phyloP scores from a whole-genome alignment of 2,329 filamentous ascomycete genomes.

The Mycogone perniciosa region DNA sequence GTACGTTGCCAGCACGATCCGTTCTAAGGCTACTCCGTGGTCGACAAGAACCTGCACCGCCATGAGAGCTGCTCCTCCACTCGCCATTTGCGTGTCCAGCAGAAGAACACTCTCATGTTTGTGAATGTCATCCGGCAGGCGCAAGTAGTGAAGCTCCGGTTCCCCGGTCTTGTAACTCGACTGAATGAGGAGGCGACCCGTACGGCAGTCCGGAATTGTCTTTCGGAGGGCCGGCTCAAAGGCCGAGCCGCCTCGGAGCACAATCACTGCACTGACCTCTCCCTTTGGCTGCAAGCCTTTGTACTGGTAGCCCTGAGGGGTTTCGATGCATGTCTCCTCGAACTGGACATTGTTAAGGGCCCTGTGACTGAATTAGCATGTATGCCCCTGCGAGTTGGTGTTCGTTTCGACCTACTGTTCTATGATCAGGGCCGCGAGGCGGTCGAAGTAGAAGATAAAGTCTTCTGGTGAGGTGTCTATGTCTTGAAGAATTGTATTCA shows the following conservation, averaged over 20 bases:
- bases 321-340: conserved; percentile 55
- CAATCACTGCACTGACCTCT: conserved; percentile 76
- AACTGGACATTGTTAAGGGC: conserved; percentile 75
- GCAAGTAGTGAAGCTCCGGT: conserved; percentile 86
- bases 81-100: conserved; percentile 90
- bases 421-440: conserved; percentile 75
- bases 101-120: conserved; percentile 76
- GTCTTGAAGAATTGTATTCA: conserved; percentile 86
- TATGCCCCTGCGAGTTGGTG: background rate
- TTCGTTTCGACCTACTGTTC: conserved; percentile 52
- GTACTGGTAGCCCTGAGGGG: conserved; percentile 65
- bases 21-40: conserved; percentile 77
- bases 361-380: conserved; percentile 34
- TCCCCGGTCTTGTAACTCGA: conserved; percentile 80
- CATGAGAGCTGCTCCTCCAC: conserved; percentile 81
- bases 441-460: conserved; percentile 96
- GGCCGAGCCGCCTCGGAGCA: conserved; percentile 81
- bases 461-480: conserved; percentile 75
- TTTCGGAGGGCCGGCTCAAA: conserved; percentile 84
- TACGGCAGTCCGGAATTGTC: conserved; percentile 87
- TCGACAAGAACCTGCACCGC: conserved; percentile 93
- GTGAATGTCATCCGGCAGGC: conserved; percentile 67
- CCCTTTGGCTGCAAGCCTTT: conserved; percentile 64
- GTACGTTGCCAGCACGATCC: conserved; percentile 89
- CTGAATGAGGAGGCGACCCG: conserved; percentile 84